Percentiles rank a stretch among this genome's conserved stretches.
These are phyloP conservation scores for Candida maesae DNA, from an alignment of 805 yeast genomes.

Conservation along the genomic window DNA sequence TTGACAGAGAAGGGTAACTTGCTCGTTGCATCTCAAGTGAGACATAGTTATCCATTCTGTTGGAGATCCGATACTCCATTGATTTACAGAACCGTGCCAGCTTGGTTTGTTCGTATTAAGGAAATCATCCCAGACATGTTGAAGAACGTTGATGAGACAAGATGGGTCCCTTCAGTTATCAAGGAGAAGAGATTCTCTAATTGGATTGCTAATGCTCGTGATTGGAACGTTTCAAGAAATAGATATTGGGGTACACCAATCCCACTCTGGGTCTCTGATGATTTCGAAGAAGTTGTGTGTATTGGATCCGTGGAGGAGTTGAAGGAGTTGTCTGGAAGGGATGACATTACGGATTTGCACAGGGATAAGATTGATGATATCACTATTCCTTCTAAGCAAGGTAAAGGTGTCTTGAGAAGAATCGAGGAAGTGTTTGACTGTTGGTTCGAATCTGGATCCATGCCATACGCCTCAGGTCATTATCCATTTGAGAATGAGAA, in stretches of 20 bases:
- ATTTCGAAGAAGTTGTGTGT: constrained; percentile 88
- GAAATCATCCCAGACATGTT: constrained; percentile 88
- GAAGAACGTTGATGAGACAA: constrained; percentile 76
- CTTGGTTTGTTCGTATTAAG: constrained; percentile 94
- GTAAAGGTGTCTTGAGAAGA: constrained; percentile 85
- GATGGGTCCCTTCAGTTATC: constrained; percentile 91
- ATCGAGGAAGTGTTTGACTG: constrained; percentile 98
- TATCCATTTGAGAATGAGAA: constrained; percentile 91
- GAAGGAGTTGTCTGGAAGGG: constrained; percentile 75
- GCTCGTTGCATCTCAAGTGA: constrained; percentile 73
- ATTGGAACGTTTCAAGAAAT: constrained; percentile 98
- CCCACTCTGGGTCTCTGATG: constrained; percentile 97
- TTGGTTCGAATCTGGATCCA: constrained; percentile 99
- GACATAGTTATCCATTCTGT: constrained; percentile 98
- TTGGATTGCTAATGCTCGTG: constrained; percentile 99
- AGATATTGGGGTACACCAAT: constrained; percentile 99
- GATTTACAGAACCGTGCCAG: constrained; percentile 93
- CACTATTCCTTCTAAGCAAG: constrained; percentile 88
- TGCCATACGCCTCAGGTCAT: constrained; percentile 97
- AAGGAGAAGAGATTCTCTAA: constrained; percentile 95
- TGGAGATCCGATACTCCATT: constrained; percentile 99
- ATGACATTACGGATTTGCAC: constrained; percentile 83
- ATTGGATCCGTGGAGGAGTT: constrained; percentile 88
- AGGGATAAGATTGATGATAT: constrained; percentile 89
- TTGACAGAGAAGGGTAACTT: constrained; percentile 75